Evolutionary conservation across 2,329 filamentous ascomycete species (phyloP).

Genomic region (Colletotrichum sp.): DNA sequence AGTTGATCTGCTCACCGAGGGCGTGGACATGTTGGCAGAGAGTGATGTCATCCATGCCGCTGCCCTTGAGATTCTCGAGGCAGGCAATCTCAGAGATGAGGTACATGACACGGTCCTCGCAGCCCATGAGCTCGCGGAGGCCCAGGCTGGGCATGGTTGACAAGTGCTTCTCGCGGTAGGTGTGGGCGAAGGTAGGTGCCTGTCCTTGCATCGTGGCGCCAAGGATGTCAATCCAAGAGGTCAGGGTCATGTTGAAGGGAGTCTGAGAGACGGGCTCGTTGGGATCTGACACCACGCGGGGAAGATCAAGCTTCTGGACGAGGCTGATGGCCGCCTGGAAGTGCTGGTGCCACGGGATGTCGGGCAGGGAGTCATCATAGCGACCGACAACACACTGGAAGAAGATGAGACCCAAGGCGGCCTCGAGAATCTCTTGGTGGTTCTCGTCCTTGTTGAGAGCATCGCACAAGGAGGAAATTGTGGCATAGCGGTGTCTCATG

Average conservation of each 20-base stretch:
- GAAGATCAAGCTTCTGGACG: constrained; percentile 84
- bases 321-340: constrained; percentile 90
- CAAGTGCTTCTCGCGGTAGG: constrained; percentile 94
- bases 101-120: constrained; percentile 97
- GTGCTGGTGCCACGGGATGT: constrained; percentile 97
- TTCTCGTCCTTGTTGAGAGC: constrained; percentile 80
- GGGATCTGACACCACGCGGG: constrained; percentile 67
- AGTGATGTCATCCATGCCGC: constrained; percentile 83
- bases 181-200: constrained; percentile 87
- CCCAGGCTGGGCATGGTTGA: constrained; percentile 71
- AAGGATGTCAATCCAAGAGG: constrained; percentile 96
- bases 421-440: constrained; percentile 88
- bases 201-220: constrained; percentile 90
- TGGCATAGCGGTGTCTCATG: constrained; percentile 87
- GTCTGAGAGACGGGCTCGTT: constrained; percentile 66
- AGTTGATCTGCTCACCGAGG: constrained; percentile 85
- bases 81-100: constrained; percentile 97
- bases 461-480: constrained; percentile 84
- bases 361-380: constrained; percentile 81
- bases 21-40: constrained; percentile 89
- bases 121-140: constrained; percentile 93
- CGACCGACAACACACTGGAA: constrained; percentile 93
- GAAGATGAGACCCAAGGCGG: constrained; percentile 93
- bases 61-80: constrained; percentile 84
- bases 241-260: constrained; percentile 94